Percentiles rank a stretch among this genome's conserved stretches.
Evolutionary conservation across 306 rosid genomes (phyloP).

Genomic region (Coriaria nepalensis): DNA sequence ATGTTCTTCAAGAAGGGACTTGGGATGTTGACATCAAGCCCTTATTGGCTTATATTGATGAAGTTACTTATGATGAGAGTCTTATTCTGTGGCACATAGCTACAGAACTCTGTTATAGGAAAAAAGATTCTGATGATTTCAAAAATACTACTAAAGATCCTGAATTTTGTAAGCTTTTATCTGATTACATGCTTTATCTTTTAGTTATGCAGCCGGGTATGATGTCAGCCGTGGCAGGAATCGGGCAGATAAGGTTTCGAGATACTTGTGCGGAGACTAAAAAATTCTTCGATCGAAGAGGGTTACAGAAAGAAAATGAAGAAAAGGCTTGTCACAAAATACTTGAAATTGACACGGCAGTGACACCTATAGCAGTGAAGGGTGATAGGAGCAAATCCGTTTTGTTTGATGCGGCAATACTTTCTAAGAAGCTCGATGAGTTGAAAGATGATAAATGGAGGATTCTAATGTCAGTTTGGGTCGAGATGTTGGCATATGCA

Average conservation of each 20-base stretch:
- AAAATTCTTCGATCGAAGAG: constrained; percentile 20
- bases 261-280: constrained; percentile 16
- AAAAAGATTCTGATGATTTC: not conserved
- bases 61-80: constrained; percentile 18
- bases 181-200: constrained; percentile 33
- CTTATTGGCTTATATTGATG: constrained; percentile 9
- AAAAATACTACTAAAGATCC: not conserved
- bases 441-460: constrained; percentile 11
- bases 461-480: constrained; percentile 13
- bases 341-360: not conserved
- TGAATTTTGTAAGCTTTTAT: constrained; percentile 11
- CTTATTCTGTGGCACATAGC: constrained; percentile 32
- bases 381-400: constrained; percentile 27
- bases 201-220: constrained; percentile 20
- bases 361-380: constrained; percentile 14
- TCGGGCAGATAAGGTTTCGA: constrained; percentile 17
- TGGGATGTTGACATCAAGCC: not conserved
- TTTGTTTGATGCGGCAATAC: constrained; percentile 19
- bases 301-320: fast-evolving
- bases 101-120: constrained; percentile 19
- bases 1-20: constrained; percentile 10
- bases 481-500: constrained; percentile 26
- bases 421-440: not conserved
- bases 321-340: constrained; percentile 8
- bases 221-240: constrained; percentile 24